These are phyloP conservation scores for Hortiboletus flavorubellus DNA, from an alignment of 768 basidiomycete species.

Conservation along the genomic window DNA sequence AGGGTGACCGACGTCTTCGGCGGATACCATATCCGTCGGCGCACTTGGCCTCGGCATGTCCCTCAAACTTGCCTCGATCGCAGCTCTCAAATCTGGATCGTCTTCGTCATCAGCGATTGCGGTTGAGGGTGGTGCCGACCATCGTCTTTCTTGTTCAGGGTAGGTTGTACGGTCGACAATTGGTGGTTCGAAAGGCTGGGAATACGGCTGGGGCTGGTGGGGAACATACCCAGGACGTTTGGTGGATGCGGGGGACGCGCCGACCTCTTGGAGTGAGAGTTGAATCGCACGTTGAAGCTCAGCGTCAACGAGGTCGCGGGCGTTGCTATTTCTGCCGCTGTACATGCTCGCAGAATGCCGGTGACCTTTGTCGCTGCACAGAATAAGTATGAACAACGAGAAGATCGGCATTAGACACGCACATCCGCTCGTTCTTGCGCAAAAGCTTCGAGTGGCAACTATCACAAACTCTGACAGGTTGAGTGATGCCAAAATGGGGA, in stretches of 20 bases:
- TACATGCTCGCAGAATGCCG: constrained; percentile 55
- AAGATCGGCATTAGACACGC: constrained; percentile 16
- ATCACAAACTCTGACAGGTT: constrained; percentile 94
- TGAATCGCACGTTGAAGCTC: constrained; percentile 94
- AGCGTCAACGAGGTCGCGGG: constrained; percentile 69
- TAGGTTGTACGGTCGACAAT: constrained; percentile 52
- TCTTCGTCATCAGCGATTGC: constrained; percentile 64
- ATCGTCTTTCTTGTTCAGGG: constrained; percentile 26
- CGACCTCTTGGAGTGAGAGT: constrained; percentile 79
- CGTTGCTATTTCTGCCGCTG: constrained; percentile 49
- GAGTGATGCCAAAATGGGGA: constrained; percentile 90
- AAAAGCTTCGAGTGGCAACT: constrained; percentile 76
- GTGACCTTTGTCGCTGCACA: constrained; percentile 44
- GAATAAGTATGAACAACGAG: neutral
- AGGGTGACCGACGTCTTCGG: constrained; percentile 47
- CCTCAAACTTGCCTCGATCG: constrained; percentile 92
- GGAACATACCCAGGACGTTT: constrained; percentile 69
- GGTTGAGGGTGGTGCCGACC: constrained; percentile 19
- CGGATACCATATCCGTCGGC: constrained; percentile 57
- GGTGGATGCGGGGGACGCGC: constrained; percentile 41
- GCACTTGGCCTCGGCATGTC: constrained; percentile 84
- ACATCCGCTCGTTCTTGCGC: constrained; percentile 61
- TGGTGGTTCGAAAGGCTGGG: constrained; percentile 68
- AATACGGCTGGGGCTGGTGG: constrained; percentile 40
- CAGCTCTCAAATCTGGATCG: constrained; percentile 87